Evolutionary conservation across 352 stramenopile genomes (phyloP).

Genomic region (Lagenidium giganteum): DNA sequence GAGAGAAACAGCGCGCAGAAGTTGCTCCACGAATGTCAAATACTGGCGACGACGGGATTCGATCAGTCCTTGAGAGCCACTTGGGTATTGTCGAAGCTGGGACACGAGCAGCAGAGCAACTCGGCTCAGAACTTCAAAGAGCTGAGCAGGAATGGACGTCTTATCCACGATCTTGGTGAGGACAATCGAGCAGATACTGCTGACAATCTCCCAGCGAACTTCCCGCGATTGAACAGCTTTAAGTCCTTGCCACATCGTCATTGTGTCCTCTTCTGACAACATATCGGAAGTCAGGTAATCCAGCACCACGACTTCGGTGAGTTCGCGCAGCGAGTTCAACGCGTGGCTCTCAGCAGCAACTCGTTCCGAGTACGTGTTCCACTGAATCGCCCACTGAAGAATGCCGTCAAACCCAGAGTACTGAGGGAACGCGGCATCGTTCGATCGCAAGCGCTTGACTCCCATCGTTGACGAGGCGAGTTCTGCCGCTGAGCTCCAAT

Average conservation of each 20-base stretch:
- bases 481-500: conserved; percentile 29
- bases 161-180: conserved; percentile 45
- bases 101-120: conserved; percentile 56
- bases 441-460: conserved; percentile 50
- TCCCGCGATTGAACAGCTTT: conserved; percentile 33
- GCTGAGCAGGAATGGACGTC: conserved; percentile 33
- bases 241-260: conserved; percentile 42
- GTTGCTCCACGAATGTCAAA: conserved; percentile 45
- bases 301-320: conserved; percentile 64
- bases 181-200: conserved; percentile 36
- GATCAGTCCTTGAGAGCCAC: background rate
- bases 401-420: conserved; percentile 34
- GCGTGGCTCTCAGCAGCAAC: conserved; percentile 66
- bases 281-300: conserved; percentile 42
- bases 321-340: conserved; percentile 53
- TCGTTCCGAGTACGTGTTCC: conserved; percentile 71
- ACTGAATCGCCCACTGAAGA: conserved; percentile 64
- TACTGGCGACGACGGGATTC: conserved; percentile 29
- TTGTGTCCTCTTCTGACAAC: conserved; percentile 18
- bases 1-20: conserved; percentile 54
- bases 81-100: conserved; percentile 26
- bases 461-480: conserved; percentile 28
- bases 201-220: conserved; percentile 41
- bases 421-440: conserved; percentile 22
- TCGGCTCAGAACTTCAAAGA: conserved; percentile 58